Evolutionary conservation across 2,329 filamentous ascomycete species (phyloP).

Genomic region (Septoria linicola): DNA sequence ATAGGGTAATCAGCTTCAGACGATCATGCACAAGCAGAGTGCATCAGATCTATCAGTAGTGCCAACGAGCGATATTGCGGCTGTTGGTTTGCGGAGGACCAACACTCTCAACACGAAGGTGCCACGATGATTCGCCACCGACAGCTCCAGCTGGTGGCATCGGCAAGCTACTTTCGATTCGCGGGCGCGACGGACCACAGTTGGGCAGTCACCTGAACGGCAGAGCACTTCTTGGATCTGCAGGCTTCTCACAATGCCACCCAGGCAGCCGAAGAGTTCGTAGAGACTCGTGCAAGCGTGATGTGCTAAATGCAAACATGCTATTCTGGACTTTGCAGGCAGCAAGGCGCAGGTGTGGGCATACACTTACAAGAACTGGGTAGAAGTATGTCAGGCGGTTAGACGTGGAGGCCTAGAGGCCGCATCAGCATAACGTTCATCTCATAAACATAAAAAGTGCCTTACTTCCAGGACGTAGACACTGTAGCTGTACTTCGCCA

Average conservation of each 20-base stretch:
- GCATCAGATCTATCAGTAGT: slow-evolving; percentile 7
- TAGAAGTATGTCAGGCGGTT: slow-evolving; percentile 20
- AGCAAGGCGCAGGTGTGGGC: slow-evolving; percentile 4
- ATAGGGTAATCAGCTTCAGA: slow-evolving; percentile 19
- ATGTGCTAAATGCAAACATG: not conserved
- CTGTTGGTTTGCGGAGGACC: slow-evolving; percentile 23
- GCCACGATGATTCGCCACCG: slow-evolving; percentile 22
- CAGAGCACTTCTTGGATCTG: slow-evolving; percentile 12
- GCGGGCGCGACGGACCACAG: slow-evolving; percentile 1
- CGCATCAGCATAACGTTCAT: slow-evolving; percentile 2
- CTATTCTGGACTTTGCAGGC: not conserved
- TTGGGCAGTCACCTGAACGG: slow-evolving; percentile 15
- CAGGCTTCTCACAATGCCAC: not conserved
- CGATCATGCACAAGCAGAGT: not conserved
- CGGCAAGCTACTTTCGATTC: slow-evolving; percentile 4
- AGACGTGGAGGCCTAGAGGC: slow-evolving; percentile 20
- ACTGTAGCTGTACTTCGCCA: slow-evolving; percentile 45
- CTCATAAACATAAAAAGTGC: not conserved
- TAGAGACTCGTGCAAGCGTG: not conserved
- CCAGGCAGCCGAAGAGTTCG: not conserved
- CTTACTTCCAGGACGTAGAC: slow-evolving; percentile 56
- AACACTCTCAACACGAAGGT: slow-evolving; percentile 22
- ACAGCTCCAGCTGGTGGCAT: not conserved
- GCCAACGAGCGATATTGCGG: slow-evolving; percentile 10
- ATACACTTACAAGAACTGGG: slow-evolving; percentile 18